These are phyloP conservation scores for Phytopythium delawarense DNA, from an alignment of 352 stramenopile species.

Conservation along the genomic window DNA sequence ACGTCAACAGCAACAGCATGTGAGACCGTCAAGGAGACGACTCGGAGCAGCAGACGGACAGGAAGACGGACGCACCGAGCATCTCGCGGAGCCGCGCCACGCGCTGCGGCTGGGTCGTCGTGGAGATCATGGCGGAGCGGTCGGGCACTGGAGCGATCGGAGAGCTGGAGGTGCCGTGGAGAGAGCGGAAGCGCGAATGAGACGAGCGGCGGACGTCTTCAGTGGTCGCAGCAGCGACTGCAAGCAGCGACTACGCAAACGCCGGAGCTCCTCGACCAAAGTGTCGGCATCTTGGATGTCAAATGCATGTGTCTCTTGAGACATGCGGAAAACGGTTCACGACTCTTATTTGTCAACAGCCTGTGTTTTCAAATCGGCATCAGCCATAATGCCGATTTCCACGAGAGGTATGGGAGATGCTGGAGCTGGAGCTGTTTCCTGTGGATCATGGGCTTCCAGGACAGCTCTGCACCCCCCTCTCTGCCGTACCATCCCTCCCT, in stretches of 20 bases:
- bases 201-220: neutral
- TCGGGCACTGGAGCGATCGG: neutral
- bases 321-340: no score
- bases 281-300: no score
- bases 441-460: no score
- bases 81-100: constrained; percentile 46
- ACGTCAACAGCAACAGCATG: neutral
- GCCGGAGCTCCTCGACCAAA: no score
- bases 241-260: neutral
- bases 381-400: no score
- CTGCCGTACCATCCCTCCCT: no score
- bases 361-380: no score
- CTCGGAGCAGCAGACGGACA: neutral
- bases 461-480: no score
- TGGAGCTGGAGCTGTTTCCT: no score
- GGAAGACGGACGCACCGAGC: constrained; percentile 7
- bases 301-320: no score
- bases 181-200: constrained; percentile 5
- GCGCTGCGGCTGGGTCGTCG: constrained; percentile 38
- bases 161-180: neutral
- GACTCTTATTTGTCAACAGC: no score
- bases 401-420: no score
- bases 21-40: neutral
- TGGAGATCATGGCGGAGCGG: constrained; percentile 10
- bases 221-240: neutral